A percentile compares a stretch with the other conserved stretches of the same genome.
Conservation (phyloP, 306 rosid species). For the Sechiopsis laciniata region DNA sequence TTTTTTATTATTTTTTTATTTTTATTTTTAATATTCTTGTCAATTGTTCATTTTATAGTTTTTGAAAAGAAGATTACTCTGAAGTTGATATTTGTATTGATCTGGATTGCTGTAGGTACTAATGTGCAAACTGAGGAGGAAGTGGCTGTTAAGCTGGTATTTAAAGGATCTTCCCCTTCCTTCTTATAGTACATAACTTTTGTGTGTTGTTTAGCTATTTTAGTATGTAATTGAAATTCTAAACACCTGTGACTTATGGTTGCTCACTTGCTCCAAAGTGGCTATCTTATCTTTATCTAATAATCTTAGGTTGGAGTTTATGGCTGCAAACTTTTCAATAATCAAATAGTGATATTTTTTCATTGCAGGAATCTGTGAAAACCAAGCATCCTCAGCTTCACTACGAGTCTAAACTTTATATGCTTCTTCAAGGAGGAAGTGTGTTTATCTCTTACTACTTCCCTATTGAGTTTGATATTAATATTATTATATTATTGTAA, state of each 20-base stretch:
- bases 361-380: constrained; percentile 74
- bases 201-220: background rate
- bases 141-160: constrained; percentile 94
- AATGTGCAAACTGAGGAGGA: constrained; percentile 94
- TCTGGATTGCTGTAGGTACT: constrained; percentile 56
- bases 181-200: constrained; percentile 12
- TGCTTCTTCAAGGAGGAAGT: constrained; percentile 99
- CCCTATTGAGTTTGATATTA: constrained; percentile 12
- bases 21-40: constrained; percentile 12
- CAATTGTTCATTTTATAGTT: constrained; percentile 15
- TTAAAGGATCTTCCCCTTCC: constrained; percentile 26
- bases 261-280: background rate
- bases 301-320: background rate
- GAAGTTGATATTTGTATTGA: constrained; percentile 24
- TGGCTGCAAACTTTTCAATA: background rate
- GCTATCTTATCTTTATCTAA: constrained; percentile 7
- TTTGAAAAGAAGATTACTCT: constrained; percentile 6
- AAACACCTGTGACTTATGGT: background rate
- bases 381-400: constrained; percentile 98
- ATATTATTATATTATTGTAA: background rate
- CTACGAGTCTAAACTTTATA: constrained; percentile 88
- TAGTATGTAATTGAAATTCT: background rate
- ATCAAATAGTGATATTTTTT: background rate
- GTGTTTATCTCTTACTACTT: constrained; percentile 30
- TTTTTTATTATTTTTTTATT: too few species aligned